Evolutionary conservation across 164 flowering plant species (phyloP), one percentile per base, ranked within the genome.

Genomic region (Annona cherimola): DNA sequence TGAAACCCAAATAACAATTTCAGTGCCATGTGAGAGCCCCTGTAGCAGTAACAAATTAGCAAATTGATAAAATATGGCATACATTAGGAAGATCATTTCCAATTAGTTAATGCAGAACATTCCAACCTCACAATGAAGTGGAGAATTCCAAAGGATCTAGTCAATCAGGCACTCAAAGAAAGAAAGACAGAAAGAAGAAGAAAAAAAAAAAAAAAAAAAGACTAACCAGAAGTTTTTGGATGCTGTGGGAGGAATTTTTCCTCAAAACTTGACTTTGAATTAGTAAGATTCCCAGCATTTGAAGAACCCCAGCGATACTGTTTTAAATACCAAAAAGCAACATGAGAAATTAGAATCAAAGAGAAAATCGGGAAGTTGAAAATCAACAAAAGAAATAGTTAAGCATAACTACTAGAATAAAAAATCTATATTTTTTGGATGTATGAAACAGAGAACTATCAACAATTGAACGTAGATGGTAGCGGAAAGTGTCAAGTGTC

Each of bases 281-380:
- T 88, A 61, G 86, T 43, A 55, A 81, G 18, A 78, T 74, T 75
- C 78, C 82, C 78, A 42, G 96, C 75, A 81, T 83, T 90, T 50
- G 98, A 85, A 71, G 98, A 90, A 80, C 86, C 86, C 99, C 99
- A 92, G 84, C 96, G 89, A 83, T 91, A 96, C 99, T 96, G 89
- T 77, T 42, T 71, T 67, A 6, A 57, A 69, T 35, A 64, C 59
- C 16, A 71, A 71, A 63, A 75, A 66, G 59, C 18, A 66, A 40
- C 11, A 42, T 66, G 42, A 55, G 20, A 26, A 3, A 8, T 6
- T 20, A 60, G 40, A 18, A 12, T 3, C 8, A 66, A 50, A 14
- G 42, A 20, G 40, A 62, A 26, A 26, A 26, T 26, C 35, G 1
- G 35, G 35, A 26, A 26, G 35, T 26, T 26, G 35, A 26, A 16